These are phyloP conservation scores for Mycena vitilis DNA, from an alignment of 768 basidiomycete species.

Conservation along the genomic window DNA sequence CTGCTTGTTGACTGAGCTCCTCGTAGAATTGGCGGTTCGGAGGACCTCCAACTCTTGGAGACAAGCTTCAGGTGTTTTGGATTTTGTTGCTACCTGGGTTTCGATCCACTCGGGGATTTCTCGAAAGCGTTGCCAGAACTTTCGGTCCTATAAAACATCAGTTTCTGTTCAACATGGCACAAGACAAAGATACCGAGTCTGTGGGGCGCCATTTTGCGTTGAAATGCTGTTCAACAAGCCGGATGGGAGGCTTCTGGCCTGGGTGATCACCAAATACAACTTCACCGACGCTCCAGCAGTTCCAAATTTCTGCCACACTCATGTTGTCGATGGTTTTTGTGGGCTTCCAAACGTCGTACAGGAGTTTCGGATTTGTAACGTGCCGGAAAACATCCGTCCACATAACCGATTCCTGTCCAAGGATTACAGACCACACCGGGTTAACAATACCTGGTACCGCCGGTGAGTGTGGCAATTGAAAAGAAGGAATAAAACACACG, in stretches of 20 bases:
- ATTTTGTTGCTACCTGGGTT: too few relatives aligned
- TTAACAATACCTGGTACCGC: constrained; percentile 19
- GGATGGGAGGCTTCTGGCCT: constrained; percentile 5
- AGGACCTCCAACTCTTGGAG: too few relatives aligned
- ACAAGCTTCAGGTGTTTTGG: too few relatives aligned
- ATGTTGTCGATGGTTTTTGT: background rate
- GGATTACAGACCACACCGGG: constrained; percentile 1
- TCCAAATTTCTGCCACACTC: background rate
- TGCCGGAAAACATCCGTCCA: background rate
- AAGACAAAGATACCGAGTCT: too few relatives aligned
- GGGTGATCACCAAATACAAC: background rate
- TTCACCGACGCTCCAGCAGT: background rate
- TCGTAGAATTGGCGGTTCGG: too few relatives aligned
- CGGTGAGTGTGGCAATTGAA: too few relatives aligned
- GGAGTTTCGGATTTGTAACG: constrained; percentile 1
- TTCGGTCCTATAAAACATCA: too few relatives aligned
- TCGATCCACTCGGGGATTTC: too few relatives aligned
- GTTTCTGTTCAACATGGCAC: too few relatives aligned
- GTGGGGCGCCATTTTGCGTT: constrained; percentile 16
- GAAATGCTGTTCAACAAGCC: constrained; percentile 23
- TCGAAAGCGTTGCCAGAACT: too few relatives aligned
- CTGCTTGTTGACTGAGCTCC: too few relatives aligned
- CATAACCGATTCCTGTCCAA: constrained; percentile 1
- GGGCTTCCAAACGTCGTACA: constrained; percentile 16
- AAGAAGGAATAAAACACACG: too few relatives aligned